A percentile compares a stretch with the other conserved stretches of the same genome.
phyloP scores from a whole-genome alignment of 768 basidiomycete genomes.

The Podaxis sp. region DNA sequence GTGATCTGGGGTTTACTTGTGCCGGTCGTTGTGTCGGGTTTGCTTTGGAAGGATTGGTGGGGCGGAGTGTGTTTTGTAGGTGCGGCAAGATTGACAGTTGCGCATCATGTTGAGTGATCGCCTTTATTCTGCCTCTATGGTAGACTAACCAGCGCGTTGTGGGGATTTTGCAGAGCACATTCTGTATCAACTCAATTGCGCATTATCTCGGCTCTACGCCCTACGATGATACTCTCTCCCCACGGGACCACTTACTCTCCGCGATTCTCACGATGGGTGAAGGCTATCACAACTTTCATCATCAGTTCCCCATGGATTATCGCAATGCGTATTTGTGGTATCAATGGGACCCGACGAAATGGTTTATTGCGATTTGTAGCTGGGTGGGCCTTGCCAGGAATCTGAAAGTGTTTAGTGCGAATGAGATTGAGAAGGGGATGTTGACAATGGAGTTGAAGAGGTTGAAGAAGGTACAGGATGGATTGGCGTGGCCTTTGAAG shows the following conservation, averaged over 20 bases:
- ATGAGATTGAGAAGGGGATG: slow-evolving; percentile 81
- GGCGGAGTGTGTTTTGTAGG: slow-evolving; percentile 78
- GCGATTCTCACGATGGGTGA: slow-evolving; percentile 84
- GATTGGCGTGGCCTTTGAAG: slow-evolving; percentile 54
- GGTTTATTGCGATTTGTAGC: slow-evolving; percentile 78
- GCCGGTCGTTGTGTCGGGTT: slow-evolving; percentile 64
- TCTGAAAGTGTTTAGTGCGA: slow-evolving; percentile 80
- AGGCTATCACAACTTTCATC: slow-evolving; percentile 89
- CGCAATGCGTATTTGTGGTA: slow-evolving; percentile 77
- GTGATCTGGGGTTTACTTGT: slow-evolving; percentile 66
- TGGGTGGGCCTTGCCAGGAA: slow-evolving; percentile 70
- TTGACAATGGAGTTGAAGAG: slow-evolving; percentile 81
- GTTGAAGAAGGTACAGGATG: slow-evolving; percentile 60
- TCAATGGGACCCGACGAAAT: slow-evolving; percentile 92
- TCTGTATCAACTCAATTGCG: slow-evolving; percentile 86
- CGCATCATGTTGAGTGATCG: slow-evolving; percentile 63
- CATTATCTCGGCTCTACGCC: slow-evolving; percentile 80
- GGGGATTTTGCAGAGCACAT: slow-evolving; percentile 54
- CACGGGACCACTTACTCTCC: slow-evolving; percentile 76
- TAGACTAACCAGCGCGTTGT: slow-evolving; percentile 6
- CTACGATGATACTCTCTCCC: slow-evolving; percentile 77
- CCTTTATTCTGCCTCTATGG: slow-evolving; percentile 17
- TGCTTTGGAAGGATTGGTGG: slow-evolving; percentile 70
- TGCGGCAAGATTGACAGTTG: slow-evolving; percentile 65
- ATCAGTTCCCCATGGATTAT: slow-evolving; percentile 87